These are phyloP conservation scores for Chrysochromulina parva DNA, from an alignment of 78 protist species.

Conservation along the genomic window DNA sequence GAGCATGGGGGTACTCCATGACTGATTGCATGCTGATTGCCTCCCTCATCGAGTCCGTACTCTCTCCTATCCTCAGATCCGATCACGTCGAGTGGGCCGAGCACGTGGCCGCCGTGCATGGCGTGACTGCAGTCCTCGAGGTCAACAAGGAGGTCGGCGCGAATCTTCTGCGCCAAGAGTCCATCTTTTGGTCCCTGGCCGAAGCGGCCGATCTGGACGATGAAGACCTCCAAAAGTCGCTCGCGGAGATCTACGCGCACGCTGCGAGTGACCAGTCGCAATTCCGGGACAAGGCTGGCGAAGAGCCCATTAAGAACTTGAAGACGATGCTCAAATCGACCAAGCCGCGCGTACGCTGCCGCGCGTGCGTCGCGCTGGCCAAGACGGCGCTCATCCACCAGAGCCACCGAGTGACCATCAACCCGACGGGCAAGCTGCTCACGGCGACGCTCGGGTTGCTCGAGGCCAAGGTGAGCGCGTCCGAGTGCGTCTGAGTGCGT, in stretches of 20 bases:
- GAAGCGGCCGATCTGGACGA: neutral
- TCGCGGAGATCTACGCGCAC: conserved; percentile 13
- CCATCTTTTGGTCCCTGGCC: conserved; percentile 6
- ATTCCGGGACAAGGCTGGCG: neutral
- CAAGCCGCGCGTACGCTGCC: neutral
- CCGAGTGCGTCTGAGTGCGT: no score
- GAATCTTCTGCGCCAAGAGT: neutral
- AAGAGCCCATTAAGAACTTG: neutral
- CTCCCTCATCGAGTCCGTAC: neutral
- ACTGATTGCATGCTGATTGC: no score
- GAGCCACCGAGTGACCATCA: neutral
- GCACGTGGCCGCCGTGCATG: neutral
- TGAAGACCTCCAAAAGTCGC: neutral
- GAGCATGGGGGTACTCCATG: no score
- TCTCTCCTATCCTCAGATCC: neutral
- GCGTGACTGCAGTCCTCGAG: neutral
- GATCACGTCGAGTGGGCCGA: neutral
- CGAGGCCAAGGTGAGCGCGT: neutral
- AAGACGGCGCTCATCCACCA: neutral
- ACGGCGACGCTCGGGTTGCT: neutral
- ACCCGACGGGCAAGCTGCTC: conserved; percentile 5
- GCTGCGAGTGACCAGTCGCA: neutral
- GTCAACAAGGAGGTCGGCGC: neutral
- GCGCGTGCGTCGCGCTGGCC: conserved; percentile 21
- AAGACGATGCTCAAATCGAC: neutral